A percentile compares a stretch with the other conserved stretches of the same genome.
phyloP scores from a whole-genome alignment of 805 yeast species.

The Myxozyma kluyveri region DNA sequence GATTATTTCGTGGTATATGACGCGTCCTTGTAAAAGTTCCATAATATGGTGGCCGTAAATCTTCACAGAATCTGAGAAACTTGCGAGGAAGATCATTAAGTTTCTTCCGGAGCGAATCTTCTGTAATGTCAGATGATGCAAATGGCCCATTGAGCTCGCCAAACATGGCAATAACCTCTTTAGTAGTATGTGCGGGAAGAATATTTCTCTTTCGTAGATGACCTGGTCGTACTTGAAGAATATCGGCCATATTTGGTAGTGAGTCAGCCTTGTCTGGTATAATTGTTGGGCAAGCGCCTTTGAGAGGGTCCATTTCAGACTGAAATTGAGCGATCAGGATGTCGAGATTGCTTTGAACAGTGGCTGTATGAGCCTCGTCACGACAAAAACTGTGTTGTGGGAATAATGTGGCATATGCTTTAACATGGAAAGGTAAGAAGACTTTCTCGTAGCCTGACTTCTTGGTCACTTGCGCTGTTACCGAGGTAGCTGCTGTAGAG shows the following conservation, averaged over 20 bases:
- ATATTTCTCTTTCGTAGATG: slow-evolving; percentile 29
- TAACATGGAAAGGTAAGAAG: slow-evolving; percentile 39
- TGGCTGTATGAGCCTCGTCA: not conserved
- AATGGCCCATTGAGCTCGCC: slow-evolving; percentile 8
- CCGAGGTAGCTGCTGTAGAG: not conserved
- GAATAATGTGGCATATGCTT: slow-evolving; percentile 31
- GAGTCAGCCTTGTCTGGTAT: slow-evolving; percentile 1
- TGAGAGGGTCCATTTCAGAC: not conserved
- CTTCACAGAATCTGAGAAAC: slow-evolving; percentile 47
- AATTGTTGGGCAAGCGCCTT: not conserved
- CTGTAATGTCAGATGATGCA: slow-evolving; percentile 21
- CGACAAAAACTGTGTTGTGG: slow-evolving; percentile 16
- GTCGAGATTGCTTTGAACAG: slow-evolving; percentile 6
- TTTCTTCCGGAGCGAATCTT: slow-evolving; percentile 19
- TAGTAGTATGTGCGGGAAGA: slow-evolving; percentile 24
- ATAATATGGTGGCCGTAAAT: slow-evolving; percentile 51
- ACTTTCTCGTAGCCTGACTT: slow-evolving; percentile 33
- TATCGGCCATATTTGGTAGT: slow-evolving; percentile 4
- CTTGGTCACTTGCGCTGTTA: slow-evolving; percentile 1
- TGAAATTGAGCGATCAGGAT: not conserved
- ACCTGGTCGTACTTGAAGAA: not conserved
- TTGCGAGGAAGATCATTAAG: slow-evolving; percentile 35
- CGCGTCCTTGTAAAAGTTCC: slow-evolving; percentile 49
- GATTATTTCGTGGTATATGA: slow-evolving; percentile 31
- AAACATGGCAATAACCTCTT: slow-evolving; percentile 30